Base-by-base conservation (phyloP, 176 grass and related monocot species). In the Avena eriantha region DNA sequence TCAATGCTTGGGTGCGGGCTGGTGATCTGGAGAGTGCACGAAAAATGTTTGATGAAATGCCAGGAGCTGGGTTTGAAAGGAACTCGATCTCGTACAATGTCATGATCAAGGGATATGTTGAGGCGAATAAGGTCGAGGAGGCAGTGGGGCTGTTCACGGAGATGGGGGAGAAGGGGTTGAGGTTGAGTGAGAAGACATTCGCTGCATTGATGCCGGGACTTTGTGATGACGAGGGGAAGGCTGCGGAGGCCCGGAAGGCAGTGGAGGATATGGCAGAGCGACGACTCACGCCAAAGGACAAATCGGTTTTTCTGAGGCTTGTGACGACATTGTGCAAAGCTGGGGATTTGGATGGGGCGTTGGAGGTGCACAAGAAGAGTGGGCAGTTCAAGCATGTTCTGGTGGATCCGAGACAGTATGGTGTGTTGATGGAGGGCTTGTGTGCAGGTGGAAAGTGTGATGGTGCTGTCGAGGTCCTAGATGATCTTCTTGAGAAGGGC, bases 51-150 rank as follows among this genome's bases (percentile, higher is more conserved):
- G 94, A 91, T 12, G 97, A 96, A 90, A 96, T 98, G 85, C 5
- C 45, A 0, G 73, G 22, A 0, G 85, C 80, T 39, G 92, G 89
- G 56, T 85, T 94, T 41, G 43, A 83, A 7, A 83, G 85, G 21
- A 98, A 98, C 79, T 88, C 84, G 0, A 68, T 96, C 14, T 88
- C 94, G 0, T 98, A 94, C 80, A 98, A 98, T 65, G 87, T 96
- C 69, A 96, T 98, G 94, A 98, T 98, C 69, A 98, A 91, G 84
- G 97, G 94, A 5, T 96, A 94, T 21, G 88, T 94, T 3, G 88
- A 81, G 1, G 90, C 71, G 5, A 69, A 86, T 1, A 92, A 65
- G 86, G 87, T 90, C 3, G 94, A 92, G 2, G 85, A 93, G 29
- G 97, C 92, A 12, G 65, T 98, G 13, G 81, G 59, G 0, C 50